These are phyloP conservation scores for Xerocomus nothofagi DNA, from an alignment of 1,284 basidiomycete genomes.

Conservation along the genomic window DNA sequence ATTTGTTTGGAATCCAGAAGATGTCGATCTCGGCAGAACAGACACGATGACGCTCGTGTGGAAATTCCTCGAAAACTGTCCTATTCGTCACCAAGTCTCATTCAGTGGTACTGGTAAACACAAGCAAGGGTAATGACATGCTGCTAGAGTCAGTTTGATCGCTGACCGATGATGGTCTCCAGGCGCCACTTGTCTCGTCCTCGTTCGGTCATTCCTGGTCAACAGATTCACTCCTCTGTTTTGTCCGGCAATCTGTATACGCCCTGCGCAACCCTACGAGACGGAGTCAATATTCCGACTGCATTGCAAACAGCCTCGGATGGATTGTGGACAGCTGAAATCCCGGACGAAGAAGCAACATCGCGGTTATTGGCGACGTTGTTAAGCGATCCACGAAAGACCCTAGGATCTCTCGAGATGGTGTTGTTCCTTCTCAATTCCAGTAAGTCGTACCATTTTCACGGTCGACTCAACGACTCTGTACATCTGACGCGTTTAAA, in stretches of 20 bases:
- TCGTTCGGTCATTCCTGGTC: slow-evolving; percentile 16
- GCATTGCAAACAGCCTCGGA: background rate
- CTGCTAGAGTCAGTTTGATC: background rate
- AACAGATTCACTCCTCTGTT: slow-evolving; percentile 17
- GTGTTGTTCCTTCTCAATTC: slow-evolving; percentile 8
- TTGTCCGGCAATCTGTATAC: slow-evolving; percentile 6
- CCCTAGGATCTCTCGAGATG: background rate
- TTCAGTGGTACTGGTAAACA: slow-evolving; percentile 7
- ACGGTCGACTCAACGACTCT: too few relatives aligned
- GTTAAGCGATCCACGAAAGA: background rate
- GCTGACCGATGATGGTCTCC: background rate
- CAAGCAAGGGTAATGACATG: slow-evolving; percentile 1
- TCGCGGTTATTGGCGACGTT: background rate
- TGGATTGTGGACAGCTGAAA: background rate
- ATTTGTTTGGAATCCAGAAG: slow-evolving; percentile 3
- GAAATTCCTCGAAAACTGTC: slow-evolving; percentile 16
- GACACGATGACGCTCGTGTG: slow-evolving; percentile 6
- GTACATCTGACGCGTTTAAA: background rate
- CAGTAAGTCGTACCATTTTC: background rate
- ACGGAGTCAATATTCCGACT: slow-evolving; percentile 1
- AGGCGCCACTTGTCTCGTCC: slow-evolving; percentile 13
- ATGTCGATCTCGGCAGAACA: slow-evolving; percentile 6
- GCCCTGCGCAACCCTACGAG: slow-evolving; percentile 13
- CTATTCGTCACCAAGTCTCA: slow-evolving; percentile 20
- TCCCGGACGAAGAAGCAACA: background rate